These are phyloP conservation scores for Teunomyces gatunensis DNA, from an alignment of 805 yeast species.

Conservation along the genomic window DNA sequence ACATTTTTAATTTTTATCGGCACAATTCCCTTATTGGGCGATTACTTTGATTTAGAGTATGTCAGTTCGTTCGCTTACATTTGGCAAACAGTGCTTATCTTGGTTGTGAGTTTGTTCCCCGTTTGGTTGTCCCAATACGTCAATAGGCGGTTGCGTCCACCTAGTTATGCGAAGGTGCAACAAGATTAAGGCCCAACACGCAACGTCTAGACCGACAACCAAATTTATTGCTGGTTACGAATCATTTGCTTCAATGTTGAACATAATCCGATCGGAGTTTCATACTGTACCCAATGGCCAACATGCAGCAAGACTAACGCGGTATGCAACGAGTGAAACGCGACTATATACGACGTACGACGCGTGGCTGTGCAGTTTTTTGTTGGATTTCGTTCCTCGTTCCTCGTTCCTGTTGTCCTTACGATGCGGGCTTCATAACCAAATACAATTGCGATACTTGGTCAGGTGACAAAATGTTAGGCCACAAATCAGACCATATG, in stretches of 20 bases:
- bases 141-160: conserved; percentile 79
- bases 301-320: background rate
- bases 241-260: background rate
- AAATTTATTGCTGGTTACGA: background rate
- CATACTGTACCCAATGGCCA: background rate
- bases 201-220: background rate
- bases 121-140: conserved; percentile 83
- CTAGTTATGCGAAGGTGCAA: conserved; percentile 95
- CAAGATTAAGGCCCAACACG: conserved; percentile 44
- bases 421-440: background rate
- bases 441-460: background rate
- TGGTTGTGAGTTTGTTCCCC: conserved; percentile 75
- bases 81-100: conserved; percentile 67
- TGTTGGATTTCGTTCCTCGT: conserved; percentile 2
- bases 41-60: conserved; percentile 77
- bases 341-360: background rate
- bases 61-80: conserved; percentile 55
- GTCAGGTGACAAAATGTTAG: conserved; percentile 1
- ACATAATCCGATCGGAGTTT: background rate
- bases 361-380: background rate
- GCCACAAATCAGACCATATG: conserved; percentile 6
- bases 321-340: background rate
- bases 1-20: conserved; percentile 67
- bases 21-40: conserved; percentile 79
- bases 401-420: conserved; percentile 3